phyloP scores from a whole-genome alignment of 352 stramenopile species.

The Globisporangium recalcitrans region DNA sequence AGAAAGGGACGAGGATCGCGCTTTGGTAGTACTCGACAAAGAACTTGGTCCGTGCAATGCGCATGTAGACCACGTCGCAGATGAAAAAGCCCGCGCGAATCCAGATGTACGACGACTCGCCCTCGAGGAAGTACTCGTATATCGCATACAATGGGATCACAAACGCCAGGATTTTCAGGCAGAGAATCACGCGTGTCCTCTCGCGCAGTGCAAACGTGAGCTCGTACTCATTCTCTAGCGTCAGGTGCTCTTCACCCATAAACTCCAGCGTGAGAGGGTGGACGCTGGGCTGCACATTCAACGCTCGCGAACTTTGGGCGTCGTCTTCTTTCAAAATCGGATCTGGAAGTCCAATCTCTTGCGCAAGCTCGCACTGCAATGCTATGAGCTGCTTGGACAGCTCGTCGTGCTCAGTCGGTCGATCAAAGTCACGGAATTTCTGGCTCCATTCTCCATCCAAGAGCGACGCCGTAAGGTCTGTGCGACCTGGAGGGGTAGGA shows the following conservation, averaged over 20 bases:
- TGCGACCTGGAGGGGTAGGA: slow-evolving; percentile 23
- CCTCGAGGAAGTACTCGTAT: slow-evolving; percentile 67
- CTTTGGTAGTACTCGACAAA: slow-evolving; percentile 79
- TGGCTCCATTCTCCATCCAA: slow-evolving; percentile 74
- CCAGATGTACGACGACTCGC: slow-evolving; percentile 51
- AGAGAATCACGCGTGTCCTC: slow-evolving; percentile 56
- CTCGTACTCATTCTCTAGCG: slow-evolving; percentile 72
- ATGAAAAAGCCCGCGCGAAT: slow-evolving; percentile 68
- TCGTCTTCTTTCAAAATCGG: slow-evolving; percentile 64
- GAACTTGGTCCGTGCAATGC: slow-evolving; percentile 50
- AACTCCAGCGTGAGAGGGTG: slow-evolving; percentile 80
- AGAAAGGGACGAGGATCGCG: slow-evolving; percentile 66
- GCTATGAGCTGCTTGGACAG: slow-evolving; percentile 69
- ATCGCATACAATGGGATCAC: slow-evolving; percentile 69
- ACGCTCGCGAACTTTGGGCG: slow-evolving; percentile 45
- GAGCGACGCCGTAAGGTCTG: slow-evolving; percentile 41
- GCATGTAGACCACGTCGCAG: slow-evolving; percentile 69
- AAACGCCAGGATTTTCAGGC: slow-evolving; percentile 62
- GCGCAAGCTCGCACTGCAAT: slow-evolving; percentile 61
- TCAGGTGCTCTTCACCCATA: slow-evolving; percentile 78
- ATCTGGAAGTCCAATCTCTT: slow-evolving; percentile 68
- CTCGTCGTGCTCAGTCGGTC: slow-evolving; percentile 70
- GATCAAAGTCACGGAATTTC: slow-evolving; percentile 78
- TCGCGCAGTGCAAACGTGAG: slow-evolving; percentile 70
- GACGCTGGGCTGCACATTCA: slow-evolving; percentile 62